Base-by-base conservation (phyloP, 768 basidiomycete species). In the Coprinopsis sp. region DNA sequence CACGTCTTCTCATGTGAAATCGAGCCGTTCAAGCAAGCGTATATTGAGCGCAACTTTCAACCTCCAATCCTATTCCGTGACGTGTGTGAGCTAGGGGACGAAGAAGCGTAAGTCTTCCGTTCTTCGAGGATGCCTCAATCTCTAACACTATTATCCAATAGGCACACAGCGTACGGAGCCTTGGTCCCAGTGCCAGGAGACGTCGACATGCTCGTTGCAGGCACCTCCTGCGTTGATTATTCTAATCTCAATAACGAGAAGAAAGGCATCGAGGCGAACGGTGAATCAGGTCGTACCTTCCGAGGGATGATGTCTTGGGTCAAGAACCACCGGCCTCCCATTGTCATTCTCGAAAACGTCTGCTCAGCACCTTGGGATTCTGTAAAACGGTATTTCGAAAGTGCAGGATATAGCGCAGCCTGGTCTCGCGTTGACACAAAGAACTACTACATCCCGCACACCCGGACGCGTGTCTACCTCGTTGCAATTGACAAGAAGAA, bases 1-100 rank as follows among this genome's bases (percentile, higher is more conserved):
- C 93, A 96, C 64, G 90, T 94, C 34, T 95, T 96, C 67, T 95
- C 92, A 1, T 96, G 92, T 65, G 92, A 96, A 67, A 95, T 96
- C 46, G 93, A 93, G 60, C 92, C 93, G 3, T 95, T 92, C 75
- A 94, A 96, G 66, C 93, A 94, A 61, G 94, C 93, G 0, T 96
- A 97, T 59, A 97, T 97, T 52, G 94, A 97, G 60, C 78, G 94
- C 25, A 97, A 97, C 64, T 97, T 97, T 61, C 79, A 85, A 31
- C 94, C 94, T 19, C 92, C 93, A 11, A 65, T 95, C 22, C 72
- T 97, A 27, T 97, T 96, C 64, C 81, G 94, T 38, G 94, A 97
- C 60, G 93, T 97, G 14, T 91, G 88, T 47, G 93, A 96, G 58
- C 76, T 97, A 14, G 88, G 87, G 4, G 76, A 82, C 18, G 64